Conservation (phyloP, 164 flowering plant genomes). For the Buxus sempervirens region DNA sequence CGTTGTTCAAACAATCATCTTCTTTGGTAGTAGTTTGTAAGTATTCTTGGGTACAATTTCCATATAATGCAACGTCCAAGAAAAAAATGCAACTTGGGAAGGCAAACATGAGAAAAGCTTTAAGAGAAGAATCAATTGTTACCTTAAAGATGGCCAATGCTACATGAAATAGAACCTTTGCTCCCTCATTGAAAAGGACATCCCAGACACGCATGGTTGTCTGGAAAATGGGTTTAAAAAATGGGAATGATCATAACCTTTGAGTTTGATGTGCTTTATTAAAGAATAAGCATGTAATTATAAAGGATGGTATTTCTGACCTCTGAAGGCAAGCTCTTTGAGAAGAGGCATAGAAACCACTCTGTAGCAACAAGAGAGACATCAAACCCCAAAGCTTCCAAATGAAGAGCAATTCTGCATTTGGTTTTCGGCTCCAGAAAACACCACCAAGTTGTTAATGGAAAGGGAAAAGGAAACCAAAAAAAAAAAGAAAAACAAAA, state of each 20-base stretch:
- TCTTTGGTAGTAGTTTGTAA: not conserved
- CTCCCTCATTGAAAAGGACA: not conserved
- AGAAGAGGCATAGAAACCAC: conserved; percentile 95
- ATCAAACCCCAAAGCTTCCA: conserved; percentile 83
- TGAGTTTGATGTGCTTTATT: not conserved
- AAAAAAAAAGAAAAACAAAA: not conserved
- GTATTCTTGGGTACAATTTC: not conserved
- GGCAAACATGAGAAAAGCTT: not conserved
- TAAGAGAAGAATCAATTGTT: not conserved
- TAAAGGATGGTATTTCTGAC: conserved; percentile 26
- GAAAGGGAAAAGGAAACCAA: not conserved
- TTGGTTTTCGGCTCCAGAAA: conserved; percentile 10
- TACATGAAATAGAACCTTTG: conserved; percentile 4
- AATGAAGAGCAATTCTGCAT: conserved; percentile 78
- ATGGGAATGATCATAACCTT: not conserved
- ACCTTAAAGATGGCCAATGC: conserved; percentile 9
- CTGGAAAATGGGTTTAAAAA: conserved; percentile 30
- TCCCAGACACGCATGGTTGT: conserved; percentile 49
- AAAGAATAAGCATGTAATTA: not conserved
- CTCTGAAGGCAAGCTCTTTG: conserved; percentile 98
- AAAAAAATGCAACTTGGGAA: not conserved
- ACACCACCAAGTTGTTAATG: not conserved
- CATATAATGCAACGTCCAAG: not conserved
- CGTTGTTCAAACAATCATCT: conserved; percentile 1
- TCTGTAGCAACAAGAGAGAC: conserved; percentile 94